Evolutionary conservation across 2,329 filamentous ascomycete species (phyloP), one percentile per base, ranked within the genome.

Genomic region (Botryosphaeria agaves): DNA sequence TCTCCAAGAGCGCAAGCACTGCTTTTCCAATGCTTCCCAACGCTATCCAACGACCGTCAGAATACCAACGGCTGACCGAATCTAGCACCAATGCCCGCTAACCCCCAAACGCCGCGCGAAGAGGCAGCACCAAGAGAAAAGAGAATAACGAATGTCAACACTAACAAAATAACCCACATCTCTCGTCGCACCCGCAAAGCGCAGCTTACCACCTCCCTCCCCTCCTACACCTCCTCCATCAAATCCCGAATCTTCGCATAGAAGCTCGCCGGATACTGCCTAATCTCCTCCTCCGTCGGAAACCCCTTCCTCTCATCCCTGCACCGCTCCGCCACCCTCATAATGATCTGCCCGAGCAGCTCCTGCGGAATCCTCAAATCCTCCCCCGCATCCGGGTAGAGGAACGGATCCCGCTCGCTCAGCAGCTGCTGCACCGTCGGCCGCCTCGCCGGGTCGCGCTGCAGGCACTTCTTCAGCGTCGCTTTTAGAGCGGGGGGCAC

Each of bases 311-410:
- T 52, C 6, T 48, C 44, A 40, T 65, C 64, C 18, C 62, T 53
- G 43, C 70, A 74, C 37, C 72, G 62, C 35, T 70, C 63, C 3
- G 71, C 62, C 11, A 76, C 68, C 28, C 67, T 66, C 30, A 59
- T 57, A 37, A 76, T 60, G 18, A 76, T 69, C 37, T 69, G 61
- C 2, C 58, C 62, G 4, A 76, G 53, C 43, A 74, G 54, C n/a
- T 72, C 67, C 43, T 72, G 61, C 8, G 50, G 68, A 37, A 64
- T 66, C 34, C 48, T 60, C 30, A 62, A 64, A 33, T 48, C 55
- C 15, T 56, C 49, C 7, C 54, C 45, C 4, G 52, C 48, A 30
- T 73, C 69, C 0, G 72, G 71, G 37, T 70, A 64, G 32, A 75
- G 44, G 40, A 69, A 76, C 2, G 60, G 55, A 40, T 76, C 69